Evolutionary conservation across 768 basidiomycete genomes (phyloP).

Genomic region (Lactarius vividus): DNA sequence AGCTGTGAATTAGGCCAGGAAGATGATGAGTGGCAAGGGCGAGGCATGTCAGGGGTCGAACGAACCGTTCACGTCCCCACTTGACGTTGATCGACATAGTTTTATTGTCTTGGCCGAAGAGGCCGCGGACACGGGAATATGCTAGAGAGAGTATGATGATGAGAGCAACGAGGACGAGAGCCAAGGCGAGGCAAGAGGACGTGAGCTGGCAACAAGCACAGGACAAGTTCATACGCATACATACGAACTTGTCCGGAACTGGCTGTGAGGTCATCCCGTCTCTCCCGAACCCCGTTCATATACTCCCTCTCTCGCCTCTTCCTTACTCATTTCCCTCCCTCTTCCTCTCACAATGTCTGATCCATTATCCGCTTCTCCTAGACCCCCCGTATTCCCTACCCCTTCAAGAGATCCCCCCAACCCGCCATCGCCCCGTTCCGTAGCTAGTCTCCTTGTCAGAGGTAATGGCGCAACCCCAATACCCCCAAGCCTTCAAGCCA

Average conservation of each 20-base stretch:
- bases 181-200: neutral
- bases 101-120: slow-evolving; percentile 24
- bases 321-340: slow-evolving; percentile 24
- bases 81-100: slow-evolving; percentile 38
- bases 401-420: slow-evolving; percentile 25
- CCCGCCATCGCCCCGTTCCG: slow-evolving; percentile 30
- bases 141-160: slow-evolving; percentile 35
- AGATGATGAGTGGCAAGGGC: slow-evolving; percentile 17
- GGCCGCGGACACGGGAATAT: slow-evolving; percentile 31
- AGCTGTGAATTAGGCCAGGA: slow-evolving; percentile 32
- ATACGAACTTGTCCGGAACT: neutral
- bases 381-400: slow-evolving; percentile 19
- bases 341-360: slow-evolving; percentile 31
- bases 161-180: slow-evolving; percentile 20
- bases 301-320: slow-evolving; percentile 3
- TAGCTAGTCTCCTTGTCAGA: slow-evolving; percentile 46
- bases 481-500: slow-evolving; percentile 86
- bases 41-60: slow-evolving; percentile 12
- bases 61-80: slow-evolving; percentile 47
- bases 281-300: slow-evolving; percentile 18
- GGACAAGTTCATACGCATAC: neutral
- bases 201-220: slow-evolving; percentile 13
- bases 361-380: slow-evolving; percentile 27
- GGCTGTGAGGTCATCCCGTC: slow-evolving; percentile 11
- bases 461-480: slow-evolving; percentile 59